Evolutionary conservation across 164 flowering plant species (phyloP).

Genomic region (Vitis vinifera): DNA sequence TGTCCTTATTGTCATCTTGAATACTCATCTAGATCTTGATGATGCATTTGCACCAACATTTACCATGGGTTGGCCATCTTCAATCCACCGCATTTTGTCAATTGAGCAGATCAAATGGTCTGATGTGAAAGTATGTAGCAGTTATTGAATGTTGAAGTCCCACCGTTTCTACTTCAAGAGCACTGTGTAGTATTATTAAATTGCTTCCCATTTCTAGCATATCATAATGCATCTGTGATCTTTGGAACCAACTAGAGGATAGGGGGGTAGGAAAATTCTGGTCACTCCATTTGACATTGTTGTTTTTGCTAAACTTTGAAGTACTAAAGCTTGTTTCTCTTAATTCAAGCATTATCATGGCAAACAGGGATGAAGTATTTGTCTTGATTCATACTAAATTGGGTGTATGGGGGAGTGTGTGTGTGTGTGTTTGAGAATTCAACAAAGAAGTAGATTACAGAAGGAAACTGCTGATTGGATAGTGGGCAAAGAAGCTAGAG

Average conservation of each 20-base stretch:
- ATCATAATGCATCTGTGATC: not conserved
- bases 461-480: too few species aligned
- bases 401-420: too few species aligned
- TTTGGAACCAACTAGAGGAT: not conserved
- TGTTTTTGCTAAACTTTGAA: too few species aligned
- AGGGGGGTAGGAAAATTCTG: not conserved
- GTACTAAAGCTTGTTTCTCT: too few species aligned
- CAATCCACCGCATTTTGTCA: not conserved
- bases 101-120: too few species aligned
- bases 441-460: too few species aligned
- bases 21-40: not conserved
- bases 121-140: not conserved
- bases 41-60: not conserved
- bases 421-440: too few species aligned
- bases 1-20: not conserved
- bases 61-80: not conserved
- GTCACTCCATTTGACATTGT: not conserved
- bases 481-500: too few species aligned
- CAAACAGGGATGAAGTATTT: too few species aligned
- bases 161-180: not conserved
- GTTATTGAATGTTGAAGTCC: not conserved
- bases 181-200: not conserved
- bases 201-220: not conserved
- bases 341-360: too few species aligned
- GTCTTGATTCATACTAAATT: too few species aligned